Evolutionary conservation across 257 asterid species (phyloP).

Genomic region (Penstemon eatonii): DNA sequence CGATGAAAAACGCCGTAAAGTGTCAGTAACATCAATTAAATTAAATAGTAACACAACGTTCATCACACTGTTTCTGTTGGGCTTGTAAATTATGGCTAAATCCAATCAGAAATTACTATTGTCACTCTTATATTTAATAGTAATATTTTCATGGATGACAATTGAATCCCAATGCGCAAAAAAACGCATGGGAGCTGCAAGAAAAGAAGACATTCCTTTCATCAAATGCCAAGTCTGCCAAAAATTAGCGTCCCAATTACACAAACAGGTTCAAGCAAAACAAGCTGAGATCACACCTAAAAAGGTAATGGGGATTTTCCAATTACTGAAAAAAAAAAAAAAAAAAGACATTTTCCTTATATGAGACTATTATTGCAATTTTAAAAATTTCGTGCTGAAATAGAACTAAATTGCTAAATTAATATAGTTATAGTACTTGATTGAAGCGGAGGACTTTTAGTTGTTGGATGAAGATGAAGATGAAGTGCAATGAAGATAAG

Average conservation of each 20-base stretch:
- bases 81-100: constrained; percentile 41
- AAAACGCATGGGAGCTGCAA: constrained; percentile 65
- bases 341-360: no score
- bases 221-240: constrained; percentile 85
- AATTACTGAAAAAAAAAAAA: no score
- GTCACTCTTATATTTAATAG: constrained; percentile 25
- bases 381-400: no score
- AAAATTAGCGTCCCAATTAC: constrained; percentile 62
- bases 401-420: no score
- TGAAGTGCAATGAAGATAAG: no score
- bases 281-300: constrained; percentile 70
- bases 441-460: no score
- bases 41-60: no score
- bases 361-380: no score
- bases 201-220: constrained; percentile 87
- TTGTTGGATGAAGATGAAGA: no score
- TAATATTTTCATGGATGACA: constrained; percentile 41
- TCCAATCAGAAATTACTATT: constrained; percentile 24
- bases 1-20: no score
- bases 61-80: background rate
- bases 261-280: constrained; percentile 68
- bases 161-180: constrained; percentile 52
- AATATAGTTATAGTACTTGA: no score
- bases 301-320: constrained; percentile 44
- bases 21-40: no score